Evolutionary conservation across 495 filamentous ascomycete species (phyloP).

Genomic region (Aspergillus baeticus): DNA sequence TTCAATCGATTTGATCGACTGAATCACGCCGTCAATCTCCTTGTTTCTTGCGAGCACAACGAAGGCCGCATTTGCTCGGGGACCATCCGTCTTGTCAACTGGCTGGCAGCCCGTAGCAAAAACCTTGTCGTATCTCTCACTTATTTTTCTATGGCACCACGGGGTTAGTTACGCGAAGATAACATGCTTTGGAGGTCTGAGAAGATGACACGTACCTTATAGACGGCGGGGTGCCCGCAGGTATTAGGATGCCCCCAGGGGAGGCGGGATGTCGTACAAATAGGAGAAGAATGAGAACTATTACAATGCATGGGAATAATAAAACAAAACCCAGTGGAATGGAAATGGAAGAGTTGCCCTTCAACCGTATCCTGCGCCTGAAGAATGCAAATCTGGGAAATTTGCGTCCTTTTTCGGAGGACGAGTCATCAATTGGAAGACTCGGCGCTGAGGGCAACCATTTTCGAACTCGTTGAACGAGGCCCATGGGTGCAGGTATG

Average conservation of each 20-base stretch:
- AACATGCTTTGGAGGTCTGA: not conserved
- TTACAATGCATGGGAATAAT: conserved; percentile 87
- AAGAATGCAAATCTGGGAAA: conserved; percentile 76
- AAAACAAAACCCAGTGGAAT: conserved; percentile 91
- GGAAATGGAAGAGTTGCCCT: conserved; percentile 90
- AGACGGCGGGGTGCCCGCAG: conserved; percentile 82
- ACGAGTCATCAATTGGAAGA: conserved; percentile 59
- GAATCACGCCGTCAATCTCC: conserved; percentile 92
- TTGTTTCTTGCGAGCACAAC: conserved; percentile 96
- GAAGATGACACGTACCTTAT: conserved; percentile 66
- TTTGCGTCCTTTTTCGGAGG: conserved; percentile 51
- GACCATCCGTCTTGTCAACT: conserved; percentile 57
- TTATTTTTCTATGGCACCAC: conserved; percentile 73
- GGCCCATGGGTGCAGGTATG: conserved; percentile 52
- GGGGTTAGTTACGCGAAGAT: conserved; percentile 10
- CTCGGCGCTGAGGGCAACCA: conserved; percentile 61
- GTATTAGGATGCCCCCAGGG: conserved; percentile 79
- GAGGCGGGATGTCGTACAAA: conserved; percentile 88
- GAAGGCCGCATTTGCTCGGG: conserved; percentile 88
- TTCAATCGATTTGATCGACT: conserved; percentile 97
- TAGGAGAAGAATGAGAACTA: conserved; percentile 85
- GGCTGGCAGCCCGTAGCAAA: conserved; percentile 89
- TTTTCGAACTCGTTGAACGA: conserved; percentile 62
- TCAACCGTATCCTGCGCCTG: conserved; percentile 82
- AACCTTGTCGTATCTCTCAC: conserved; percentile 93